phyloP scores from a whole-genome alignment of 139 green algal genomes.

The Chlamydomonas asymmetrica region DNA sequence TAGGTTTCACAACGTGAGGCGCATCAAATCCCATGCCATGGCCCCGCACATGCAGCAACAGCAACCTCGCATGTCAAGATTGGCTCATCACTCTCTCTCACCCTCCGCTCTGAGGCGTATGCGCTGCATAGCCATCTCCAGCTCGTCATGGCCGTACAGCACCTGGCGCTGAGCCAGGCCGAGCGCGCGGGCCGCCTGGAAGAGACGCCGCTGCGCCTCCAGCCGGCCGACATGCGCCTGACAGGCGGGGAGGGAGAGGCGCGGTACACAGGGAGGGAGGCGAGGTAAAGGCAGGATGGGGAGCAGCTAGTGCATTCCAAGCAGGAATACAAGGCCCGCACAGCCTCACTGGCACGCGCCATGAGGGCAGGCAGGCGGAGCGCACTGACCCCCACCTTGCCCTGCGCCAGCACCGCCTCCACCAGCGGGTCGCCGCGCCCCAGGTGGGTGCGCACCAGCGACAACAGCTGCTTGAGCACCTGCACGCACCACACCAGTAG shows the following conservation, averaged over 20 bases:
- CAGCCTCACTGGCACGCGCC: no score
- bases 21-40: no score
- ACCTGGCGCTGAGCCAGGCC: conserved; percentile 62
- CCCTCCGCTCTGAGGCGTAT: conserved; percentile 53
- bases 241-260: neutral
- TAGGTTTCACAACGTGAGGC: no score
- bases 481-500: no score
- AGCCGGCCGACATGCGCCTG: conserved; percentile 62
- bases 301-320: no score
- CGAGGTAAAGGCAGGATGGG: no score
- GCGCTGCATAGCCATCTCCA: conserved; percentile 79
- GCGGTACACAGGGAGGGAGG: no score
- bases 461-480: conserved; percentile 19
- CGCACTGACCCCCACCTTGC: conserved; percentile 1
- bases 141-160: conserved; percentile 86
- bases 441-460: conserved; percentile 5
- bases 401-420: neutral
- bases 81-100: no score
- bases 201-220: conserved; percentile 68
- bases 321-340: no score
- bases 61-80: no score
- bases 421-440: neutral
- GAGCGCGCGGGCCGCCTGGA: conserved; percentile 55
- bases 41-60: no score
- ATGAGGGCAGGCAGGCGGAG: no score